A percentile compares a stretch with the other conserved stretches of the same genome.
phyloP scores from a whole-genome alignment of 805 yeast genomes.

The Candida morakotiae region DNA sequence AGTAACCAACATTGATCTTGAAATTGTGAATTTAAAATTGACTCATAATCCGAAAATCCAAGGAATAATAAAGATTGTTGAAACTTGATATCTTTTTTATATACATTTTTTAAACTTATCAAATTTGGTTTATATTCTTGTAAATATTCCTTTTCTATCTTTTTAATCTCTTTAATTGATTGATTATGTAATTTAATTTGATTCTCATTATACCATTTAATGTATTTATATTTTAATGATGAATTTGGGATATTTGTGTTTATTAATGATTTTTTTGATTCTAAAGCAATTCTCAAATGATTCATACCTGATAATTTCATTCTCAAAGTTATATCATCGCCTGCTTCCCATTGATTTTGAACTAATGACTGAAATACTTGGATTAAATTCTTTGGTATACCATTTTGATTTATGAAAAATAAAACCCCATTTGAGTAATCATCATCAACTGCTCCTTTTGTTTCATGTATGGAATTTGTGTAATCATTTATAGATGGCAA shows the following conservation, averaged over 20 bases:
- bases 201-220: conserved; percentile 43
- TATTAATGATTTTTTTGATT: conserved; percentile 32
- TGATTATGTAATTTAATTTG: conserved; percentile 47
- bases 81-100: conserved; percentile 50
- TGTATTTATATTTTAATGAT: conserved; percentile 11
- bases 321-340: conserved; percentile 40
- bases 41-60: conserved; percentile 55
- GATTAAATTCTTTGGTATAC: conserved; percentile 43
- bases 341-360: conserved; percentile 44
- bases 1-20: conserved; percentile 57
- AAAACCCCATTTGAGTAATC: conserved; percentile 31
- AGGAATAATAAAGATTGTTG: conserved; percentile 52
- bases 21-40: conserved; percentile 43
- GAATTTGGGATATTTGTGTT: conserved; percentile 14
- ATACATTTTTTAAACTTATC: conserved; percentile 54
- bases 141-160: conserved; percentile 43
- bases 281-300: conserved; percentile 48
- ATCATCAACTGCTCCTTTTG: conserved; percentile 2
- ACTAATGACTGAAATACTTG: conserved; percentile 54
- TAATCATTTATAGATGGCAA: conserved; percentile 33
- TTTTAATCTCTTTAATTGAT: conserved; percentile 42
- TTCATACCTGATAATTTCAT: conserved; percentile 59
- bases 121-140: conserved; percentile 39
- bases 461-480: conserved; percentile 30
- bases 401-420: conserved; percentile 31